Base-by-base conservation (phyloP, 129 eudicot genomes). In the Lonicera japonica region DNA sequence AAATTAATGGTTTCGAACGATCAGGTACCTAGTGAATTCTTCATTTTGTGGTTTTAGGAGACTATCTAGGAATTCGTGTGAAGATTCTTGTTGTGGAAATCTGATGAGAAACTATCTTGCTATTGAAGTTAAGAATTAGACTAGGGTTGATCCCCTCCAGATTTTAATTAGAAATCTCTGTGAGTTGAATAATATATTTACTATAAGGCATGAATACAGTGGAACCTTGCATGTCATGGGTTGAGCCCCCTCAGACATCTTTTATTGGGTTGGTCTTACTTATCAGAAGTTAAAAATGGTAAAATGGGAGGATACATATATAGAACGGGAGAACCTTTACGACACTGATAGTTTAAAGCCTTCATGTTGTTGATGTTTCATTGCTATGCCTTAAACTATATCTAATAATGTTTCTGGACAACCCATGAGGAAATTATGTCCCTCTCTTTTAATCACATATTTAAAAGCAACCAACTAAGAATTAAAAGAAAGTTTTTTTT, bases 321-420 rank as follows among this genome's bases (percentile, higher is more conserved):
- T 38, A 10, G 10, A 5, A 38, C 43, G 43, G 43, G 43, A 38
- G 41, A 13, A 53, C 58, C 43, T 57, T 51, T 75, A 43, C 56
- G 23, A n/a, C n/a, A n/a, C n/a, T n/a, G n/a, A n/a, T n/a, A n/a
- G n/a, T n/a, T n/a, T n/a, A n/a, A n/a, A n/a, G n/a, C n/a, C n/a
- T n/a, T n/a, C n/a, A n/a, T n/a, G n/a, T n/a, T n/a, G n/a, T n/a
- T n/a, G n/a, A n/a, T n/a, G n/a, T n/a, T n/a, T n/a, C n/a, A n/a
- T n/a, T n/a, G n/a, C n/a, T n/a, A n/a, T n/a, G n/a, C n/a, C n/a
- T n/a, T n/a, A n/a, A n/a, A n/a, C n/a, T n/a, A n/a, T n/a, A n/a
- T n/a, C n/a, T n/a, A n/a, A n/a, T n/a, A n/a, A n/a, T n/a, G n/a
- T n/a, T n/a, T n/a, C n/a, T n/a, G n/a, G n/a, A n/a, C n/a, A n/a